These are phyloP conservation scores for Syncephalastrum sp. DNA, from an alignment of 371 early-diverging fungal genomes.

Conservation along the genomic window DNA sequence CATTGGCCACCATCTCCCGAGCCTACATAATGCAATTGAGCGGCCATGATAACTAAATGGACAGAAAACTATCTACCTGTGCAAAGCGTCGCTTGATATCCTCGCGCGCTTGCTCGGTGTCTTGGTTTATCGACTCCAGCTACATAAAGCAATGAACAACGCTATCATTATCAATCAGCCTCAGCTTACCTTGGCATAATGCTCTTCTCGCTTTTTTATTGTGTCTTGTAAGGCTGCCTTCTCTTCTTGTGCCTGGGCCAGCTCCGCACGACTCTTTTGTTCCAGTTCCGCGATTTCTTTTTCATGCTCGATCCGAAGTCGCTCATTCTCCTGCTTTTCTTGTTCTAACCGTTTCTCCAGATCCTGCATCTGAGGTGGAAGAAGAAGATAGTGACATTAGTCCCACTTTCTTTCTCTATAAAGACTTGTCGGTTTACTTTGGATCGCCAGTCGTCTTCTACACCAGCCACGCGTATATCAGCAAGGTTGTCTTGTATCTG, in stretches of 20 bases:
- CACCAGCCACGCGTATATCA: constrained; percentile 42
- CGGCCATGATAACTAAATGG: neutral
- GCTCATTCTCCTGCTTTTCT: constrained; percentile 14
- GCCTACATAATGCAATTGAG: constrained; percentile 18
- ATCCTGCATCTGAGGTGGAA: constrained; percentile 16
- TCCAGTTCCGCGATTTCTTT: constrained; percentile 14
- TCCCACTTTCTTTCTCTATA: constrained; percentile 13
- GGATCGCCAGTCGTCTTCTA: constrained; percentile 40
- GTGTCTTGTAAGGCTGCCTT: constrained; percentile 7
- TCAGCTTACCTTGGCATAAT: constrained; percentile 2
- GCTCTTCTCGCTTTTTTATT: neutral
- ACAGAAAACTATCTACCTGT: constrained; percentile 21
- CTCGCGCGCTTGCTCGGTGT: constrained; percentile 38
- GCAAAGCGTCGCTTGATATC: constrained; percentile 44
- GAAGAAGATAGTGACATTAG: too few species aligned
- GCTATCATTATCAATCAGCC: neutral
- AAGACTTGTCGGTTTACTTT: constrained; percentile 23
- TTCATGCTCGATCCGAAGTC: constrained; percentile 15
- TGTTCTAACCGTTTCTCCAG: constrained; percentile 23
- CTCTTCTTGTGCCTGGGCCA: neutral
- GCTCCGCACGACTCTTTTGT: constrained; percentile 6
- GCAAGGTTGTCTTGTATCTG: constrained; percentile 47
- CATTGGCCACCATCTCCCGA: constrained; percentile 48
- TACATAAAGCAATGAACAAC: neutral
- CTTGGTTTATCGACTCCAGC: constrained; percentile 17